phyloP scores from a whole-genome alignment of 2,329 filamentous ascomycete species.

The Knufia fluminis region DNA sequence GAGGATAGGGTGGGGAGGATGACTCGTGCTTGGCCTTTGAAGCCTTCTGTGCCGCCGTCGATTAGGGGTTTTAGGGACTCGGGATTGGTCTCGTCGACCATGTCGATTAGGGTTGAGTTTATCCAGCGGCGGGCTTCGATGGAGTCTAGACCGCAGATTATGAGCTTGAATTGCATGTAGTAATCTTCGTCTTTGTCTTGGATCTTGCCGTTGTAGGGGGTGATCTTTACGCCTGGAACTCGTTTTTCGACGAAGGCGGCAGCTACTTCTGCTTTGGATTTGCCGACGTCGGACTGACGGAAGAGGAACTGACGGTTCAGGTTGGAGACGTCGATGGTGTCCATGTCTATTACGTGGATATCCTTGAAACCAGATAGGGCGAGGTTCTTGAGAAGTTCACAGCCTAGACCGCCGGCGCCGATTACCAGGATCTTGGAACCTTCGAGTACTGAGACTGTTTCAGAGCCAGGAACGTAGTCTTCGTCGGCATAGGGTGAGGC shows the following conservation, averaged over 20 bases:
- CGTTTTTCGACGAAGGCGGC: constrained; percentile 83
- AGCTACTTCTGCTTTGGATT: constrained; percentile 86
- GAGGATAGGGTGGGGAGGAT: constrained; percentile 87
- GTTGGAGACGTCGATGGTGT: constrained; percentile 98
- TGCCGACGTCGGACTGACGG: constrained; percentile 81
- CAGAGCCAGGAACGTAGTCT: constrained; percentile 43
- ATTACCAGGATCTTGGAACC: constrained; percentile 60
- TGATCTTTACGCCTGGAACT: constrained; percentile 85
- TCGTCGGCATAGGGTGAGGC: constrained; percentile 73
- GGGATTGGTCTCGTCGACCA: constrained; percentile 74
- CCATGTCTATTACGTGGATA: constrained; percentile 99
- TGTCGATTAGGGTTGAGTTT: constrained; percentile 81
- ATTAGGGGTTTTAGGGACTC: constrained; percentile 89
- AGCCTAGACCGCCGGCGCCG: constrained; percentile 86
- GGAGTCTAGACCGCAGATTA: constrained; percentile 91
- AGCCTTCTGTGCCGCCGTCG: constrained; percentile 94
- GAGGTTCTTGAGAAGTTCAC: constrained; percentile 92
- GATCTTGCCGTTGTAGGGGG: constrained; percentile 85
- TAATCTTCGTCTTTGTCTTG: constrained; percentile 95
- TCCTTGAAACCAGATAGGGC: constrained; percentile 92
- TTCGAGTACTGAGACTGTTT: constrained; percentile 50
- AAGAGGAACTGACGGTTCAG: constrained; percentile 97
- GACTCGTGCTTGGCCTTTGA: constrained; percentile 93
- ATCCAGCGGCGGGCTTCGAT: constrained; percentile 99
- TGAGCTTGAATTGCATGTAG: constrained; percentile 91